These are phyloP conservation scores for Boletus sensibilis DNA, from an alignment of 768 basidiomycete genomes.

Conservation along the genomic window DNA sequence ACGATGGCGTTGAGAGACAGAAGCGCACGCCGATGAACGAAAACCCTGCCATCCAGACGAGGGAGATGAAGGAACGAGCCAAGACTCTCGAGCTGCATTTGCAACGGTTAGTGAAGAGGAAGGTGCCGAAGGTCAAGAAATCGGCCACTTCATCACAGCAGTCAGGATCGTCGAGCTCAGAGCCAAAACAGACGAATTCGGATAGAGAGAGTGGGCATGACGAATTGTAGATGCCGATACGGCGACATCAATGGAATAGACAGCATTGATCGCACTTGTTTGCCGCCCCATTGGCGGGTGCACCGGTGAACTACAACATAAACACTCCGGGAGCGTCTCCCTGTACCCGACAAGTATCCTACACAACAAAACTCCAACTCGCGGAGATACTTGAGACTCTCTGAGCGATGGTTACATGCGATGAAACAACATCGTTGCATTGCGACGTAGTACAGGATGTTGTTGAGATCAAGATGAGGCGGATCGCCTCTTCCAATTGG, in stretches of 20 bases:
- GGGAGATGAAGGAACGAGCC: constrained; percentile 82
- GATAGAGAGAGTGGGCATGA: constrained; percentile 29
- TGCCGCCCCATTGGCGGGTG: not conserved
- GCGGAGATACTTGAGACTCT: not conserved
- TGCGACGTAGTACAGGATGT: no score
- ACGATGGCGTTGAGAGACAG: constrained; percentile 80
- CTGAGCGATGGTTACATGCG: not conserved
- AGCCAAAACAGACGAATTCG: constrained; percentile 13
- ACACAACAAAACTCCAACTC: not conserved
- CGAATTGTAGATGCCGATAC: constrained; percentile 26
- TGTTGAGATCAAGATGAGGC: not conserved
- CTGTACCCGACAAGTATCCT: not conserved
- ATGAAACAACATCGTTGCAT: not conserved
- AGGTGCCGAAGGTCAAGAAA: constrained; percentile 63
- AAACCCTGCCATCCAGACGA: constrained; percentile 83
- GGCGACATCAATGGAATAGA: constrained; percentile 15
- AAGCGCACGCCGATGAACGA: constrained; percentile 68
- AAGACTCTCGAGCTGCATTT: constrained; percentile 76
- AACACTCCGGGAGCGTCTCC: not conserved
- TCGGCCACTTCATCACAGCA: constrained; percentile 22
- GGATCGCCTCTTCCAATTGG: not conserved
- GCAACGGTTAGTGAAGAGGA: constrained; percentile 66
- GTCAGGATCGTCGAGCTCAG: constrained; percentile 16
- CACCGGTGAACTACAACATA: not conserved
- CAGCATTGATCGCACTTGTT: not conserved